A percentile compares a stretch with the other conserved stretches of the same genome.
Evolutionary conservation across 169 alveolate species (phyloP).

Genomic region (Cryptosporidium muris): DNA sequence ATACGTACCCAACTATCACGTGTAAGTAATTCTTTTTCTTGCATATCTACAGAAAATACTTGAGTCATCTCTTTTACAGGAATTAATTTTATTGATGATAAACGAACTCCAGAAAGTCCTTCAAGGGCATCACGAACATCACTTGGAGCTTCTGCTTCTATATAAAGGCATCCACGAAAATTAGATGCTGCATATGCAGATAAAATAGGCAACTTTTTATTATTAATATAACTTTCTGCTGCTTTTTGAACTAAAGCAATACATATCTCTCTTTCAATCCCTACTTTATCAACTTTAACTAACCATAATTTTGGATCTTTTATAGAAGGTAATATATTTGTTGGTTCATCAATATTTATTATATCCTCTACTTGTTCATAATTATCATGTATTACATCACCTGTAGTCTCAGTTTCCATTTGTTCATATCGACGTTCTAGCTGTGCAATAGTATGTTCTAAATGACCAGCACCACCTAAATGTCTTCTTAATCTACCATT

Average conservation of each 20-base stretch:
- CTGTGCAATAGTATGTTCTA: slow-evolving; percentile 84
- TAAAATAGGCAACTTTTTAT: slow-evolving; percentile 79
- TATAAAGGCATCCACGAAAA: slow-evolving; percentile 80
- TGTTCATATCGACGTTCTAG: slow-evolving; percentile 82
- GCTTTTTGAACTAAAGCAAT: slow-evolving; percentile 81
- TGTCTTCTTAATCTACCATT: slow-evolving; percentile 73
- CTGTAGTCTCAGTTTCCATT: slow-evolving; percentile 78
- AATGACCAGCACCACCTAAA: slow-evolving; percentile 84
- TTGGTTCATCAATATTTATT: slow-evolving; percentile 35
- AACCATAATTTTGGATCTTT: slow-evolving; percentile 86
- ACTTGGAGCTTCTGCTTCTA: slow-evolving; percentile 84
- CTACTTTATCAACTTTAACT: slow-evolving; percentile 78
- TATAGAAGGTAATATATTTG: slow-evolving; percentile 75
- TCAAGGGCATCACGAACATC: slow-evolving; percentile 79
- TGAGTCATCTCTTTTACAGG: slow-evolving; percentile 85
- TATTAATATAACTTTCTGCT: slow-evolving; percentile 76
- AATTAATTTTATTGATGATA: slow-evolving; percentile 80
- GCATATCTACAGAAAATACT: slow-evolving; percentile 81
- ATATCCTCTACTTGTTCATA: slow-evolving; percentile 71
- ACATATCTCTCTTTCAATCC: slow-evolving; percentile 79
- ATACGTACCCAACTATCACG: slow-evolving; percentile 85
- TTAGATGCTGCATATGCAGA: slow-evolving; percentile 85
- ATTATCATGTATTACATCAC: slow-evolving; percentile 76
- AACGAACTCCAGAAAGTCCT: slow-evolving; percentile 80
- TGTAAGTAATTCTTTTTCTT: slow-evolving; percentile 77